These are phyloP conservation scores for Camellia oleifera DNA, from an alignment of 179 eudicot genomes.

Conservation along the genomic window DNA sequence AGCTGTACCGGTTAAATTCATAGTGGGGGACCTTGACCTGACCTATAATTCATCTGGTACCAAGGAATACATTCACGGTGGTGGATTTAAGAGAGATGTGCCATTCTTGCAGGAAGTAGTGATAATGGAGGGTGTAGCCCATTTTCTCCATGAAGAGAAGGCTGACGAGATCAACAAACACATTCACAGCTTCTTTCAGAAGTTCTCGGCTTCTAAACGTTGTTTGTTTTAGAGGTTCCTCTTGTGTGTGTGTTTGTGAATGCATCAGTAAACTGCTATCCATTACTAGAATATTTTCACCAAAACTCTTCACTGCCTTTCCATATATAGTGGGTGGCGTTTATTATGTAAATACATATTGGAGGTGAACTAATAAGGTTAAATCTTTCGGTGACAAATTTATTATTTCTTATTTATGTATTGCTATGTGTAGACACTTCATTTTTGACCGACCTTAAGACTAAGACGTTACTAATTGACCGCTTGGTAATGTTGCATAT, in stretches of 20 bases:
- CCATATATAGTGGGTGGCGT: no score
- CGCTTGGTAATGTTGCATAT: no score
- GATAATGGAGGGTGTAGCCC: conserved; percentile 52
- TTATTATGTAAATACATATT: no score
- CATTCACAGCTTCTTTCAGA: conserved; percentile 39
- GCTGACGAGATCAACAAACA: conserved; percentile 53
- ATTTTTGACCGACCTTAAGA: no score
- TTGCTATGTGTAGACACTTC: no score
- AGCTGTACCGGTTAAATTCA: conserved; percentile 49
- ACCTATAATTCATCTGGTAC: conserved; percentile 38
- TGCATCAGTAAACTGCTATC: neutral
- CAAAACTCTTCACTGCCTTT: no score
- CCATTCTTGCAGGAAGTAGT: conserved; percentile 57
- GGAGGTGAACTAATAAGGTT: no score
- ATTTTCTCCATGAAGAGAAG: conserved; percentile 57
- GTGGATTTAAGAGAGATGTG: conserved; percentile 54
- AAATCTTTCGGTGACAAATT: no score
- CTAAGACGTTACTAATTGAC: no score
- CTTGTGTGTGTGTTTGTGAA: neutral
- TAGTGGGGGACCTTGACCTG: conserved; percentile 59
- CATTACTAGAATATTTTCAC: no score
- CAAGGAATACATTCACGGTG: conserved; percentile 44
- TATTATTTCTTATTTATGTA: no score
- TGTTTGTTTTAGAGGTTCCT: conserved; percentile 3
- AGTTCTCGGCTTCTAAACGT: conserved; percentile 27